Percentiles rank a stretch among this genome's conserved stretches.
Conservation (phyloP, 768 basidiomycete genomes). For the Russula abietina region DNA sequence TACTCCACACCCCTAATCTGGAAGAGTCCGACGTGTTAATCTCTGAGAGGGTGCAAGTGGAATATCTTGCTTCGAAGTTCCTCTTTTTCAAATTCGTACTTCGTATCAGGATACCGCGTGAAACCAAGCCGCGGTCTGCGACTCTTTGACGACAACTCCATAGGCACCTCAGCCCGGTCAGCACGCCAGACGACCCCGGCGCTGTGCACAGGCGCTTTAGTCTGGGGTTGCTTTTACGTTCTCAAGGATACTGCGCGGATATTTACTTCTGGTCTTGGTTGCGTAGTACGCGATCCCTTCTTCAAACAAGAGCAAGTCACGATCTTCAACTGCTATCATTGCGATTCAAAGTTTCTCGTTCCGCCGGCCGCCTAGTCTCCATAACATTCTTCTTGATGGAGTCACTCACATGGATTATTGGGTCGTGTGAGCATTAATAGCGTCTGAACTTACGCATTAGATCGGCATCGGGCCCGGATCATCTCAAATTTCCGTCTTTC, state of each 20-base stretch:
- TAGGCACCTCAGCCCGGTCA: constrained; percentile 44
- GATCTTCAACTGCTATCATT: constrained; percentile 44
- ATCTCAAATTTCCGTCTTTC: constrained; percentile 25
- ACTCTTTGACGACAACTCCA: constrained; percentile 50
- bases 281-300: constrained; percentile 51
- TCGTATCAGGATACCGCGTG: neutral
- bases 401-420: constrained; percentile 35
- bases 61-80: constrained; percentile 26
- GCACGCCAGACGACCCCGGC: constrained; percentile 47
- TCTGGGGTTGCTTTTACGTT: too few relatives aligned
- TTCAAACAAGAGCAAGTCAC: constrained; percentile 41
- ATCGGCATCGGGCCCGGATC: constrained; percentile 29
- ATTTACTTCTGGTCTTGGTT: constrained; percentile 52
- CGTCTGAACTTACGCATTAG: constrained; percentile 48
- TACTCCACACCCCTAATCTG: constrained; percentile 38
- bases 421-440: constrained; percentile 39
- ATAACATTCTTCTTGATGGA: constrained; percentile 49
- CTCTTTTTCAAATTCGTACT: neutral
- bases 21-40: constrained; percentile 28
- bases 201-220: constrained; percentile 42
- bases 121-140: neutral
- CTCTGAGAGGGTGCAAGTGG: constrained; percentile 42
- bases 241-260: too few relatives aligned
- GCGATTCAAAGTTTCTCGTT: constrained; percentile 50
- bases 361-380: constrained; percentile 33